A percentile compares a stretch with the other conserved stretches of the same genome.
These are phyloP conservation scores for Lasiodiplodia theobromae DNA, from an alignment of 2,329 filamentous ascomycete species.

Conservation along the genomic window DNA sequence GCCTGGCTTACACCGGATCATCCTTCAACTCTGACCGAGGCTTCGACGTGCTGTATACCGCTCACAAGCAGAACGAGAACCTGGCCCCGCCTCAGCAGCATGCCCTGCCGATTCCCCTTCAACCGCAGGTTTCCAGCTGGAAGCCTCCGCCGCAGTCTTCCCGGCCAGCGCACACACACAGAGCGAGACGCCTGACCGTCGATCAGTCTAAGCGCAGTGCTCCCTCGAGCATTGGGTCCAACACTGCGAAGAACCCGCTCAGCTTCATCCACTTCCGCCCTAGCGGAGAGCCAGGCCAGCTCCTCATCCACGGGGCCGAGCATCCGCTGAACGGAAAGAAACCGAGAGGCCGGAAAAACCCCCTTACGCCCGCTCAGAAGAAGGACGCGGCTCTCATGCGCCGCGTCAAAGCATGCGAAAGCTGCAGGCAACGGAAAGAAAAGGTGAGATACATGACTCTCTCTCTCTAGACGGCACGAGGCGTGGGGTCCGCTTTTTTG, in stretches of 20 bases:
- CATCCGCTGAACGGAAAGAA: conserved; percentile 1
- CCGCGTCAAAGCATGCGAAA: conserved; percentile 44
- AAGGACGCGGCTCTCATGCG: conserved; percentile 47
- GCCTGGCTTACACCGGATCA: conserved; percentile 26
- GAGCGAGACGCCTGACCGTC: background rate
- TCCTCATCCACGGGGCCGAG: conserved; percentile 37
- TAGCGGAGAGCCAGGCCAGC: conserved; percentile 40
- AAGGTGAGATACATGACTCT: conserved; percentile 37
- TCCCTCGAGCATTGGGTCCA: background rate
- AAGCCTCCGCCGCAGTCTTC: background rate
- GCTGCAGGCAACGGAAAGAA: conserved; percentile 42
- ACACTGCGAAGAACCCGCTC: conserved; percentile 1
- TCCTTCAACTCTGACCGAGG: conserved; percentile 19
- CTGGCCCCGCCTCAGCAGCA: background rate
- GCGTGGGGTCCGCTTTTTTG: background rate
- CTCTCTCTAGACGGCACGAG: background rate
- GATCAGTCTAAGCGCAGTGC: background rate
- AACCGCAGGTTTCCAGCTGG: background rate
- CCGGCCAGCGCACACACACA: background rate
- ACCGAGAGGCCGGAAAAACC: conserved; percentile 42
- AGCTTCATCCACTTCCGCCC: conserved; percentile 45
- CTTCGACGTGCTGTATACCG: conserved; percentile 5
- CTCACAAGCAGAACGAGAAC: conserved; percentile 9
- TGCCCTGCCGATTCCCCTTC: background rate
- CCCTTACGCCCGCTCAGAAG: conserved; percentile 43